Conservation (phyloP, 352 stramenopile genomes). For the Pythium rishiriense region DNA sequence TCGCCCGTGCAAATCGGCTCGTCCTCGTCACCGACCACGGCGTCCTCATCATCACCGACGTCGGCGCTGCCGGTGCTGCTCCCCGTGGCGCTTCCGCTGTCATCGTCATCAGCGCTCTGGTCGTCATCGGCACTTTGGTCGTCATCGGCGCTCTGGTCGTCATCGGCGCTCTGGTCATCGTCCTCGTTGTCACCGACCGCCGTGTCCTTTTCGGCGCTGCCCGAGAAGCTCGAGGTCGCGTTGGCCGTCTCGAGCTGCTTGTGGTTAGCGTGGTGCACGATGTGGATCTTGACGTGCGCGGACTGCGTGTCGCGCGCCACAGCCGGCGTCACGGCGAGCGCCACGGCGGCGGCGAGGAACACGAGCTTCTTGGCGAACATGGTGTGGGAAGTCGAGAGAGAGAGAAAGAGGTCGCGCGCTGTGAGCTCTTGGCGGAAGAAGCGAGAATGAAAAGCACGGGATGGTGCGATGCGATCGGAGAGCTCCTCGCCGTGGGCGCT, state of each 20-base stretch:
- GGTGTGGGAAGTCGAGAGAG: too few species aligned
- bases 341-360: slow-evolving; percentile 25
- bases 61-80: slow-evolving; percentile 2
- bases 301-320: not conserved
- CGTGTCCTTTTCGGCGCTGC: slow-evolving; percentile 9
- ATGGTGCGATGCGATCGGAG: not conserved
- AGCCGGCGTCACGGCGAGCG: slow-evolving; percentile 13
- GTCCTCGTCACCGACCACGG: not conserved
- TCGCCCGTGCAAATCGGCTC: slow-evolving; percentile 7
- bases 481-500: too few species aligned
- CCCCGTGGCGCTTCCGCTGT: slow-evolving; percentile 6
- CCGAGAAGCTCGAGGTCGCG: slow-evolving; percentile 1
- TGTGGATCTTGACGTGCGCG: slow-evolving; percentile 19
- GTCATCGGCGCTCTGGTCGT: slow-evolving; percentile 16
- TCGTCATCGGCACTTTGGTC: slow-evolving; percentile 25
- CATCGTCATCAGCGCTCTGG: slow-evolving; percentile 14
- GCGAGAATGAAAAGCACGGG: slow-evolving; percentile 1
- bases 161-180: not conserved
- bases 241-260: not conserved
- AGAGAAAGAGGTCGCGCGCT: too few species aligned
- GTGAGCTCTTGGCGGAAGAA: slow-evolving; percentile 1
- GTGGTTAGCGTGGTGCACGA: slow-evolving; percentile 9
- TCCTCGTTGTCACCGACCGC: not conserved
- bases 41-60: not conserved
- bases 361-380: slow-evolving; percentile 36